Conservation (phyloP, 2,329 filamentous ascomycete species). For the Microcyclospora tardicrescens region DNA sequence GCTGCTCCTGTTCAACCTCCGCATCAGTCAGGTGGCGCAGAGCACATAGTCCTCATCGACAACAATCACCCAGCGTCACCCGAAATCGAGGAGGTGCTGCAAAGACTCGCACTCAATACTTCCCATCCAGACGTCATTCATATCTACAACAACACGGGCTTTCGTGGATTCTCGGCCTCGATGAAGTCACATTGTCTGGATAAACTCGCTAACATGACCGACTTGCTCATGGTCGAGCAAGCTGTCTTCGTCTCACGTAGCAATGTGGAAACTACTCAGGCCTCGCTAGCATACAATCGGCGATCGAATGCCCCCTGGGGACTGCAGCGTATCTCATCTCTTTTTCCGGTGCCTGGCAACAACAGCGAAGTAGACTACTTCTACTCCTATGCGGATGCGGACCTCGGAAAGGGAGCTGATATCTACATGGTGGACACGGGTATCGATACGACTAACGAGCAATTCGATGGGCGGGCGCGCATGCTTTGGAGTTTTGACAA, state of each 20-base stretch:
- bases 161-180: conserved; percentile 28
- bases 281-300: conserved; percentile 9
- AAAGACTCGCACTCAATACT: conserved; percentile 23
- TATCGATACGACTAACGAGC: conserved; percentile 32
- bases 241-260: conserved; percentile 11
- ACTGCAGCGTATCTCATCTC: conserved; percentile 31
- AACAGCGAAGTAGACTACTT: conserved; percentile 27
- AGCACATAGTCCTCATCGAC: conserved; percentile 28
- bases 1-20: conserved; percentile 5
- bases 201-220: conserved; percentile 26
- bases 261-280: conserved; percentile 9
- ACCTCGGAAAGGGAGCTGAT: conserved; percentile 31
- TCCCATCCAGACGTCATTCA: conserved; percentile 27
- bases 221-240: conserved; percentile 31
- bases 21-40: conserved; percentile 14
- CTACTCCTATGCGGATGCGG: conserved; percentile 26
- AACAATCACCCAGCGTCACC: conserved; percentile 18
- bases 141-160: conserved; percentile 29
- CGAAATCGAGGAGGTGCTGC: conserved; percentile 24
- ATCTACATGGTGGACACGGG: conserved; percentile 39
- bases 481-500: conserved; percentile 28
- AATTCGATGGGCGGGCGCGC: conserved; percentile 31
- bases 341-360: conserved; percentile 13
- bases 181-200: conserved; percentile 29
- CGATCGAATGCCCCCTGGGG: conserved; percentile 32